Base-by-base conservation (phyloP, 805 yeast genomes). In the Candida berthetii region DNA sequence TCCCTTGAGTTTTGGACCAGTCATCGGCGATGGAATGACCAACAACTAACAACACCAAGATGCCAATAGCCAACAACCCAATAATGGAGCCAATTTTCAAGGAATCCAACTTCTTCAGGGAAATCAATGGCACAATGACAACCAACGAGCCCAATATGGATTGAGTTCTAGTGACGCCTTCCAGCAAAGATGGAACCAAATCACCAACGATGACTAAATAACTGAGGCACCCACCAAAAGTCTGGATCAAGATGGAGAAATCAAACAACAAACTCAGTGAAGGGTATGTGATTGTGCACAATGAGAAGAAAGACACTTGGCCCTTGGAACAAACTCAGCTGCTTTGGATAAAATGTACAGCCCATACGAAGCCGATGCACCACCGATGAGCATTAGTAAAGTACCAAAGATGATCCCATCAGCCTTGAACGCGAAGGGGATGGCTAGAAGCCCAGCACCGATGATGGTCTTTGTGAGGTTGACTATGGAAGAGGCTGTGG, bases 391-490 rank as follows among this genome's bases (percentile, higher is more conserved):
- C 9, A 83, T 69, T 29, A 85, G 66, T 3, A 68, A 34, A 0
- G 70, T 49, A 2, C 93, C 93, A 20, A 79, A 62, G 9, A 76
- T 42, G 2, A 83, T 54, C 6, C 90, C 88, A 56, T 84, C 87
- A 22, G 82, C 72, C 42, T 72, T 69, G 61, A 82, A 79, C 1
- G 88, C 85, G 46, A 69, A 79, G 0, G 93, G 90, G 65, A 85
- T 76, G 13, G 90, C 87, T 19, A 85, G 68, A 34, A 84, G 66
- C 1, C 95, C 95, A 0, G 93, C 88, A 7, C 95, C 95, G 11
- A 85, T 72, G 42, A 85, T 82, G 20, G 93, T 85, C 63, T 85
- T 85, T 41, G 82, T 72, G 31, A 86, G 66, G 60, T 81, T 83
- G 40, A 84, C 67, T 15, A 77, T 64, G 2, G 91, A 82, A 1